Evolutionary conservation across 1,139 yeast genomes (phyloP).

Genomic region (Suhomyces bokatorum): DNA sequence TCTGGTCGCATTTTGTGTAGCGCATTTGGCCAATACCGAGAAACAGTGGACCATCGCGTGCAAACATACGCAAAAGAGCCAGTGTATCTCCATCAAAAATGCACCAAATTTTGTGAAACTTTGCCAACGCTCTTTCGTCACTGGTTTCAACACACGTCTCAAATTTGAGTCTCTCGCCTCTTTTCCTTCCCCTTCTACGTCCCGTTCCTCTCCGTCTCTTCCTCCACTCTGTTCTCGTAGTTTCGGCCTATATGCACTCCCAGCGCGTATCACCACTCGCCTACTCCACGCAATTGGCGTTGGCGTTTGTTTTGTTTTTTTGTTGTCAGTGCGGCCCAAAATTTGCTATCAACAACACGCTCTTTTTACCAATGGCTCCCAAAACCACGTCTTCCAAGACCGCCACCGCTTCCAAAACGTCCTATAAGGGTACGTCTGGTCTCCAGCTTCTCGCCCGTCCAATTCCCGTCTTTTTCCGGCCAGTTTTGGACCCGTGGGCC

Average conservation of each 20-base stretch:
- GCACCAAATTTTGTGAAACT: no score
- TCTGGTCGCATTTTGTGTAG: no score
- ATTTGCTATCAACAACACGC: conserved; percentile 7
- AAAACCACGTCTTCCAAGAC: conserved; percentile 27
- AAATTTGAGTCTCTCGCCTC: background rate
- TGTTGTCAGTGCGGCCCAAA: conserved; percentile 11
- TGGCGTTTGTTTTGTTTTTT: conserved; percentile 14
- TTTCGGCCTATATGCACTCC: background rate
- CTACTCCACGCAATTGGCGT: conserved; percentile 7
- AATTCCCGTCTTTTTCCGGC: background rate
- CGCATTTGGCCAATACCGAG: no score
- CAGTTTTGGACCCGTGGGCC: background rate
- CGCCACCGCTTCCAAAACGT: conserved; percentile 37
- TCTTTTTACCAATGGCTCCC: conserved; percentile 25
- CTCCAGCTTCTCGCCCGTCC: background rate
- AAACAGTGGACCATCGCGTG: no score
- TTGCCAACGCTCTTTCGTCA: no score
- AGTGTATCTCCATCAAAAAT: no score
- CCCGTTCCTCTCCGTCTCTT: background rate
- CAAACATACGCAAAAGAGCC: no score
- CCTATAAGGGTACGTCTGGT: conserved; percentile 51
- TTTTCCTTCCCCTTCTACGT: background rate
- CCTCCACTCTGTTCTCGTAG: background rate
- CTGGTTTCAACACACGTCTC: no score
- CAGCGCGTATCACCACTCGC: background rate